Conservation (phyloP, 768 basidiomycete species). For the Tubosaeta sp. region DNA sequence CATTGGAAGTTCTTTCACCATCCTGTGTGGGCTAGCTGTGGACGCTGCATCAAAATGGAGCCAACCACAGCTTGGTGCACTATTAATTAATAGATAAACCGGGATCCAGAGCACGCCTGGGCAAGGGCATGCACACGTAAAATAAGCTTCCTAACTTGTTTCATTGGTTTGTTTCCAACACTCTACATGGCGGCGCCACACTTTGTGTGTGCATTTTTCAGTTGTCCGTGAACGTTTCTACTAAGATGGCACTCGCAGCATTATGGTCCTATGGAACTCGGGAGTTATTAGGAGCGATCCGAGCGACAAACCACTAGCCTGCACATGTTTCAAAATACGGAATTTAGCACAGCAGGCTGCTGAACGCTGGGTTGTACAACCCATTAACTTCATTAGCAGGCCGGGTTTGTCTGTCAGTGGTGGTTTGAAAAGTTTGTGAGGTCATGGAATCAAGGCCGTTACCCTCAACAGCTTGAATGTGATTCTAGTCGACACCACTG, state of each 20-base stretch:
- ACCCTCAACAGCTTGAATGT: conserved; percentile 39
- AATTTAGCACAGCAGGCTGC: neutral
- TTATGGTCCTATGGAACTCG: too few relatives aligned
- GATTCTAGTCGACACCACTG: conserved; percentile 56
- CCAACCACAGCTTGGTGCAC: neutral
- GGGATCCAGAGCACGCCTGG: neutral
- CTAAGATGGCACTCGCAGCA: conserved; percentile 15
- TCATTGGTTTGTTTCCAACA: neutral
- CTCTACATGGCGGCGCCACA: neutral
- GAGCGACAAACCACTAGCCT: conserved; percentile 35
- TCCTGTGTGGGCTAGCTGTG: neutral
- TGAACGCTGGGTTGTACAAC: conserved; percentile 24
- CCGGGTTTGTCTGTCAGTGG: conserved; percentile 42
- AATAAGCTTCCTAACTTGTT: neutral
- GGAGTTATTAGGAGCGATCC: conserved; percentile 34
- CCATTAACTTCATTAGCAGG: conserved; percentile 50
- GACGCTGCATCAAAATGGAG: neutral
- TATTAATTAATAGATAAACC: neutral
- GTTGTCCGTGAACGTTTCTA: neutral
- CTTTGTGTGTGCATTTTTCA: neutral
- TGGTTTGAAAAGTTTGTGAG: conserved; percentile 42
- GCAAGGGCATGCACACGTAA: neutral
- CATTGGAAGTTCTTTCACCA: neutral
- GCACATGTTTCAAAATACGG: neutral
- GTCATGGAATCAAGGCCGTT: conserved; percentile 40